These are phyloP conservation scores for Leptodontidium sp. DNA, from an alignment of 2,329 filamentous ascomycete species.

Conservation along the genomic window DNA sequence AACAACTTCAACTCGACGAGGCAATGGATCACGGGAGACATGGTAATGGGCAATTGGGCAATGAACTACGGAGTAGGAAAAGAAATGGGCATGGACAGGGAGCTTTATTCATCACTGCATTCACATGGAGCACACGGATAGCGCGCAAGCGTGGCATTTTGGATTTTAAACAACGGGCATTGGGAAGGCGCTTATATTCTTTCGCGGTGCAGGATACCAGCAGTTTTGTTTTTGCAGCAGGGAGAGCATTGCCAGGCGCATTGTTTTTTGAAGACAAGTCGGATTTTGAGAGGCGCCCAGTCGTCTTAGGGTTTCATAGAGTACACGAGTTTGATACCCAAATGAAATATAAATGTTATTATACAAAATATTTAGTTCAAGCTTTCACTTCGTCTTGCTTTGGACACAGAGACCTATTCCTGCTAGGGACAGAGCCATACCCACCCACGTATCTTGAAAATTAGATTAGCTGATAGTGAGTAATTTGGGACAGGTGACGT, in stretches of 20 bases:
- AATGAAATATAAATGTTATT: slow-evolving; percentile 2
- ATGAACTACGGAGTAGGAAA: neutral
- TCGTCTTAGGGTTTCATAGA: slow-evolving; percentile 21
- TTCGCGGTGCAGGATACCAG: slow-evolving; percentile 32
- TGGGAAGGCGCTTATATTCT: slow-evolving; percentile 31
- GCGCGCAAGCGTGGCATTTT: slow-evolving; percentile 18
- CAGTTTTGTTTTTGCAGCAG: slow-evolving; percentile 13
- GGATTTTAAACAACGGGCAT: slow-evolving; percentile 25
- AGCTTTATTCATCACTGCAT: slow-evolving; percentile 19
- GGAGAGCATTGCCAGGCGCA: slow-evolving; percentile 36
- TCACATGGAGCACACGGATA: slow-evolving; percentile 27
- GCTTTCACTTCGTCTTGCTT: slow-evolving; percentile 56
- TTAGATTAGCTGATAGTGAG: slow-evolving; percentile 18
- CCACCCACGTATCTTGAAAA: slow-evolving; percentile 77
- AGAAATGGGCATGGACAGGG: neutral
- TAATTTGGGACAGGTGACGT: neutral
- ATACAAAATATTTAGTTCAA: slow-evolving; percentile 9
- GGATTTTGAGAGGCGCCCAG: slow-evolving; percentile 11
- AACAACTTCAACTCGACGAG: neutral
- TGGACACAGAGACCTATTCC: slow-evolving; percentile 88
- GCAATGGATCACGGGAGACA: neutral
- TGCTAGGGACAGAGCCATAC: slow-evolving; percentile 79
- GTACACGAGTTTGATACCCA: slow-evolving; percentile 28
- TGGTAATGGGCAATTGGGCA: slow-evolving; percentile 1
- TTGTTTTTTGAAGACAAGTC: slow-evolving; percentile 1